Conservation (phyloP, 73 alveolate species). For the Paramecium caudatum region DNA sequence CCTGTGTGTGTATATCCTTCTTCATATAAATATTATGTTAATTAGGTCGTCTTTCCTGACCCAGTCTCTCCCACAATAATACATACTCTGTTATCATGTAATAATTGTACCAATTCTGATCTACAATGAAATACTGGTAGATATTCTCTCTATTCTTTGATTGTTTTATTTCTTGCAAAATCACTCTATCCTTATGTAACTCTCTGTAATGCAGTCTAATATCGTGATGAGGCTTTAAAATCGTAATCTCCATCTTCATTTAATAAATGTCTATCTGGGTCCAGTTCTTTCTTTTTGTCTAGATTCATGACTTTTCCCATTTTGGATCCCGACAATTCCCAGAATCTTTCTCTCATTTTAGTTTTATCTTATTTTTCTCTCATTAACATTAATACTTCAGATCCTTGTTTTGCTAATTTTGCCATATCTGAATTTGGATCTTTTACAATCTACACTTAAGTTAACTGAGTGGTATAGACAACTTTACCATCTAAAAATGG, state of each 20-base stretch:
- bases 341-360: constrained; percentile 97
- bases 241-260: constrained; percentile 90
- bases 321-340: constrained; percentile 93
- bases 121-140: constrained; percentile 97
- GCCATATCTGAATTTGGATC: constrained; percentile 99
- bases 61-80: constrained; percentile 99
- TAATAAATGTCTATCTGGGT: constrained; percentile 79
- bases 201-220: constrained; percentile 90
- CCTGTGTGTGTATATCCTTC: constrained; percentile 94
- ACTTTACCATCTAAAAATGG: constrained; percentile 98
- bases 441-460: constrained; percentile 97
- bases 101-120: constrained; percentile 93
- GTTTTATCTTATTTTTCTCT: constrained; percentile 96
- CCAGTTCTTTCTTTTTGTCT: constrained; percentile 83
- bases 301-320: constrained; percentile 84
- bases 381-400: constrained; percentile 90
- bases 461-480: constrained; percentile 95
- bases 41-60: constrained; percentile 99
- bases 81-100: constrained; percentile 95
- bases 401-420: constrained; percentile 97
- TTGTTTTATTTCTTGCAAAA: constrained; percentile 92
- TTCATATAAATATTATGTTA: constrained; percentile 99
- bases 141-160: constrained; percentile 95
- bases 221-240: constrained; percentile 90
- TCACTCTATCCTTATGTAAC: constrained; percentile 95